Percentiles rank a stretch among this genome's conserved stretches.
phyloP scores from a whole-genome alignment of 2,329 filamentous ascomycete species.

The Davidsoniella virescens region DNA sequence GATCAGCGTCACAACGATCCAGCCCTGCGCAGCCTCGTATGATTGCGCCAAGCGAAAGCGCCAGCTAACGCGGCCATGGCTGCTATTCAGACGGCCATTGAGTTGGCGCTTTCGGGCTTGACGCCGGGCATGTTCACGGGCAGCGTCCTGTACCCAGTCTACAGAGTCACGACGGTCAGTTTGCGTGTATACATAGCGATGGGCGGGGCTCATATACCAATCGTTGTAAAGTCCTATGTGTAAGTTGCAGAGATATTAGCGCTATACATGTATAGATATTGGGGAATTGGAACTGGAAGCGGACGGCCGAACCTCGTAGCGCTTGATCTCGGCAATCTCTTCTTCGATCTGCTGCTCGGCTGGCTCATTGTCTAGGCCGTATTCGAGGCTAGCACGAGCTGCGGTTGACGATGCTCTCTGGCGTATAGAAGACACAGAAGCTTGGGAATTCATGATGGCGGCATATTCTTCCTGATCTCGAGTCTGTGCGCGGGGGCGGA shows the following conservation, averaged over 20 bases:
- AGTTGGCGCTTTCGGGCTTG: constrained; percentile 59
- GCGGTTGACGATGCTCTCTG: constrained; percentile 4
- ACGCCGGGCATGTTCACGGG: constrained; percentile 71
- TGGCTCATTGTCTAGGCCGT: constrained; percentile 14
- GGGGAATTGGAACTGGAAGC: neutral
- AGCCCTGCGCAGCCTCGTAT: constrained; percentile 92
- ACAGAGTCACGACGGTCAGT: neutral
- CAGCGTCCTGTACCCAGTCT: constrained; percentile 98
- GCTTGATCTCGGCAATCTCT: constrained; percentile 93
- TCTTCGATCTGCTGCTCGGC: constrained; percentile 61
- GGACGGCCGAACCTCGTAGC: constrained; percentile 56
- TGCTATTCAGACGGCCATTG: constrained; percentile 44
- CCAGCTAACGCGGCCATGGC: constrained; percentile 57
- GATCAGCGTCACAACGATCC: constrained; percentile 92
- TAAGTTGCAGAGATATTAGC: constrained; percentile 5
- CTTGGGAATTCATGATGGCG: constrained; percentile 4
- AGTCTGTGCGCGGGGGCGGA: no score
- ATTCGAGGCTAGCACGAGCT: constrained; percentile 18
- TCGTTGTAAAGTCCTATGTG: constrained; percentile 73
- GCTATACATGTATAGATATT: neutral
- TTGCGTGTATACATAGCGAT: neutral
- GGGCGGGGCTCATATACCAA: constrained; percentile 35
- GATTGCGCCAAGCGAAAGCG: constrained; percentile 64
- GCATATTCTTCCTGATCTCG: neutral
- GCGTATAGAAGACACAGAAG: constrained; percentile 3